A percentile compares a stretch with the other conserved stretches of the same genome.
These are phyloP conservation scores for Sphagnum fallax DNA, from an alignment of 228 moss, liverwort and hornwort species.

Conservation along the genomic window DNA sequence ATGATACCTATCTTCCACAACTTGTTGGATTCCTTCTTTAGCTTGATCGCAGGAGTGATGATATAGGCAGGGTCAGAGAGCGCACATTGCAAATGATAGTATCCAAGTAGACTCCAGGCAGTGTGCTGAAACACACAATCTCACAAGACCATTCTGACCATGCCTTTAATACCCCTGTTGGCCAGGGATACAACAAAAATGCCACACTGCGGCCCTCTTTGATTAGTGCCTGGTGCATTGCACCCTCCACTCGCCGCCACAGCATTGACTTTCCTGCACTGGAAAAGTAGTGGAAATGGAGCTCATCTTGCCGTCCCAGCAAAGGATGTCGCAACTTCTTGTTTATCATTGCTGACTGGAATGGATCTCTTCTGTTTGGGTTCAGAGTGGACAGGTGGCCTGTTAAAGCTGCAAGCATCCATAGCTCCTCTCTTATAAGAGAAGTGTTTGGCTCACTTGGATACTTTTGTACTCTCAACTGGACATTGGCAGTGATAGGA, in stretches of 20 bases:
- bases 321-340: constrained; percentile 30
- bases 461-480: constrained; percentile 36
- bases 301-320: constrained; percentile 34
- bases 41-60: too few relatives aligned
- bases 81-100: constrained; percentile 60
- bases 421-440: constrained; percentile 54
- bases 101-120: constrained; percentile 75
- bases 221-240: constrained; percentile 78
- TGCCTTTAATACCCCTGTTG: constrained; percentile 47
- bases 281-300: constrained; percentile 64
- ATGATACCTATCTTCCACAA: too few relatives aligned
- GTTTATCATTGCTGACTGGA: constrained; percentile 37
- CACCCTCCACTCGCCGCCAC: constrained; percentile 71
- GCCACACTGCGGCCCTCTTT: constrained; percentile 72
- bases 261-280: constrained; percentile 79
- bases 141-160: constrained; percentile 90
- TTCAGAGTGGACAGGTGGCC: constrained; percentile 57
- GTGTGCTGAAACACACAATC: constrained; percentile 75
- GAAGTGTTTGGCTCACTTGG: constrained; percentile 54
- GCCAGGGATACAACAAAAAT: constrained; percentile 72
- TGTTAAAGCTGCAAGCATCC: constrained; percentile 75
- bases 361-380: constrained; percentile 54
- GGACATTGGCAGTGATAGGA: constrained; percentile 53
- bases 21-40: too few relatives aligned
- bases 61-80: not conserved